A percentile compares a stretch with the other conserved stretches of the same genome.
These are phyloP conservation scores for Rosa rugosa DNA, from an alignment of 306 rosid genomes.

Conservation along the genomic window DNA sequence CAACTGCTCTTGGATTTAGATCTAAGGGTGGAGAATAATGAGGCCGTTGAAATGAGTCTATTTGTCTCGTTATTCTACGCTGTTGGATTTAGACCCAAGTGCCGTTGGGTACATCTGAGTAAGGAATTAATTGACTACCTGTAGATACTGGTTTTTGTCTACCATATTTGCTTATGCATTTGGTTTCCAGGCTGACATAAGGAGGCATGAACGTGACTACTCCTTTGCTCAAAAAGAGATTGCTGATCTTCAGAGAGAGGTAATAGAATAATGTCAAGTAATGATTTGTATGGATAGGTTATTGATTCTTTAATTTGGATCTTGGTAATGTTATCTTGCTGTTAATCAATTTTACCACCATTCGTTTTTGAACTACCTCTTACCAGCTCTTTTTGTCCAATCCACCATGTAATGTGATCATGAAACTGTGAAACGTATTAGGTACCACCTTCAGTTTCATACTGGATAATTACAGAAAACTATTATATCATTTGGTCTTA, in stretches of 20 bases:
- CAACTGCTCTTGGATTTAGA: not conserved
- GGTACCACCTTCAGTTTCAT: not conserved
- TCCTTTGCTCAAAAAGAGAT: slow-evolving; percentile 68
- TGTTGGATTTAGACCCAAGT: not conserved
- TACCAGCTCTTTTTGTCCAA: not conserved
- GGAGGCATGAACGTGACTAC: slow-evolving; percentile 77
- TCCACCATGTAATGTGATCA: not conserved
- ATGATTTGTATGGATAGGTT: not conserved
- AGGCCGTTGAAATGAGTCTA: not conserved
- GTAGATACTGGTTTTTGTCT: not conserved
- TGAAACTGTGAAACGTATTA: not conserved
- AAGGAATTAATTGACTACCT: not conserved
- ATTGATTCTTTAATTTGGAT: not conserved
- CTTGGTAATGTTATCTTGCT: not conserved
- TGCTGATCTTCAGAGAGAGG: slow-evolving; percentile 84
- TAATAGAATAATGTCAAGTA: slow-evolving; percentile 24
- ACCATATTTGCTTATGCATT: slow-evolving; percentile 23
- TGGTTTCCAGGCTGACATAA: slow-evolving; percentile 62
- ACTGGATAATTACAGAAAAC: no score
- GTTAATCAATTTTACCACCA: not conserved
- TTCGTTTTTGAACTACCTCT: not conserved
- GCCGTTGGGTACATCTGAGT: not conserved
- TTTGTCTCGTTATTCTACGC: no score
- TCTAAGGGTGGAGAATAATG: not conserved
- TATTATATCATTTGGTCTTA: no score